Evolutionary conservation across 2,329 filamentous ascomycete genomes (phyloP).

Genomic region (Aspergillus unguis): DNA sequence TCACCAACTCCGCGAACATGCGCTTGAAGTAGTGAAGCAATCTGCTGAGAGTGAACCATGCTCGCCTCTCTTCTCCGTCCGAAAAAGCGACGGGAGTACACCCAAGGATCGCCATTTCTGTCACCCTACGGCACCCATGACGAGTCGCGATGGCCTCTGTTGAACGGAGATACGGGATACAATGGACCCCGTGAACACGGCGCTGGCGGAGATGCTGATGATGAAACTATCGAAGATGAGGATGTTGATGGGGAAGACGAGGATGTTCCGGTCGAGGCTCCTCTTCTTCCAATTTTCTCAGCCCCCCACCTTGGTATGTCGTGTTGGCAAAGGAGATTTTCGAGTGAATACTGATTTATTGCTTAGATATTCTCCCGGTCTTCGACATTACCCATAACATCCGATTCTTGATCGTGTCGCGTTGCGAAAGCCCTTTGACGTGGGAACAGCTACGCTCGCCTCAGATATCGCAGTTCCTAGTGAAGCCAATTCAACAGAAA

Average conservation of each 20-base stretch:
- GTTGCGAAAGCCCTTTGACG: constrained; percentile 85
- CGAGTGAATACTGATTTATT: not conserved
- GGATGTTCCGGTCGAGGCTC: constrained; percentile 46
- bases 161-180: constrained; percentile 13
- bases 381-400: constrained; percentile 90
- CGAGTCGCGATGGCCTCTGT: constrained; percentile 22
- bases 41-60: constrained; percentile 20
- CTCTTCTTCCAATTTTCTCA: constrained; percentile 74
- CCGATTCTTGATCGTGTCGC: constrained; percentile 74
- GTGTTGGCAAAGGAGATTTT: not conserved
- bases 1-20: no score
- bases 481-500: constrained; percentile 92
- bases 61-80: constrained; percentile 32
- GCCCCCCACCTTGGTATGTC: constrained; percentile 67
- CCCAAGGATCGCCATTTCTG: constrained; percentile 28
- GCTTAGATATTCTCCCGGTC: constrained; percentile 73
- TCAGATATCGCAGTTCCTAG: constrained; percentile 89
- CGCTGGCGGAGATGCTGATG: constrained; percentile 38
- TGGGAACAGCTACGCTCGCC: constrained; percentile 97
- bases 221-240: constrained; percentile 38
- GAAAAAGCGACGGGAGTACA: constrained; percentile 26
- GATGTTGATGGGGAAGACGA: constrained; percentile 42
- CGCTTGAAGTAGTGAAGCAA: not conserved
- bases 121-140: constrained; percentile 24
- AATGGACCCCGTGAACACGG: constrained; percentile 20